These are phyloP conservation scores for Colletotrichum sp. DNA, from an alignment of 2,329 filamentous ascomycete genomes.

Conservation along the genomic window DNA sequence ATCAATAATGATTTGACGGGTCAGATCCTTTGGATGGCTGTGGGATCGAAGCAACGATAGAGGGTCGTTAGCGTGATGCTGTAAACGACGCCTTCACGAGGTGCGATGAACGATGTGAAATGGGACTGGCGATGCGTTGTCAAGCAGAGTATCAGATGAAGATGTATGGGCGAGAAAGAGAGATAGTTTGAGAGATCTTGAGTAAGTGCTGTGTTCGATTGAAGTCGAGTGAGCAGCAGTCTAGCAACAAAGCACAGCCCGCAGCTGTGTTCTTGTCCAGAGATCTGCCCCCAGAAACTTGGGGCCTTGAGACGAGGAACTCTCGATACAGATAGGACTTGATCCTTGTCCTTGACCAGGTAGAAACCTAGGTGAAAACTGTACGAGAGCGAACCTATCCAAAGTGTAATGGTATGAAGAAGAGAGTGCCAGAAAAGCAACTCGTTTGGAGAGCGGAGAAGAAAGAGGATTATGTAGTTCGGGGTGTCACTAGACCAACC, in stretches of 20 bases:
- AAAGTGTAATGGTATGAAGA: background rate
- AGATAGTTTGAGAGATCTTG: background rate
- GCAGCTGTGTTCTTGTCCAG: constrained; percentile 19
- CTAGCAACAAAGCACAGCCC: constrained; percentile 22
- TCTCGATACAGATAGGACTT: constrained; percentile 15
- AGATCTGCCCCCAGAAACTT: constrained; percentile 23
- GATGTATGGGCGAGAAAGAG: background rate
- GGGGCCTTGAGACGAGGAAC: constrained; percentile 18
- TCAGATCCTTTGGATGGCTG: constrained; percentile 20
- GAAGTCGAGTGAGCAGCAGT: constrained; percentile 20
- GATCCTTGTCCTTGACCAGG: constrained; percentile 13
- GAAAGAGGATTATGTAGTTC: constrained; percentile 19
- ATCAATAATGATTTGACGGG: constrained; percentile 53
- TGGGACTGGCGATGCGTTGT: background rate
- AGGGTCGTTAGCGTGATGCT: constrained; percentile 9
- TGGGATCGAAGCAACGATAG: background rate
- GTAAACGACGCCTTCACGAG: constrained; percentile 14
- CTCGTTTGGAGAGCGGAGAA: background rate
- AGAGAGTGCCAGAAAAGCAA: background rate
- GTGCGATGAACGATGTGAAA: background rate
- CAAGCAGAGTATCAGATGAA: constrained; percentile 2
- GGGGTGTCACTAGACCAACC: constrained; percentile 1
- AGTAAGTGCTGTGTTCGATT: background rate
- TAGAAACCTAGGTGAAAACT: constrained; percentile 5
- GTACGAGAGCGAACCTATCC: constrained; percentile 13